Evolutionary conservation across 305 asterid species (phyloP), one percentile per base, ranked within the genome.

Genomic region (Andrographis paniculata): DNA sequence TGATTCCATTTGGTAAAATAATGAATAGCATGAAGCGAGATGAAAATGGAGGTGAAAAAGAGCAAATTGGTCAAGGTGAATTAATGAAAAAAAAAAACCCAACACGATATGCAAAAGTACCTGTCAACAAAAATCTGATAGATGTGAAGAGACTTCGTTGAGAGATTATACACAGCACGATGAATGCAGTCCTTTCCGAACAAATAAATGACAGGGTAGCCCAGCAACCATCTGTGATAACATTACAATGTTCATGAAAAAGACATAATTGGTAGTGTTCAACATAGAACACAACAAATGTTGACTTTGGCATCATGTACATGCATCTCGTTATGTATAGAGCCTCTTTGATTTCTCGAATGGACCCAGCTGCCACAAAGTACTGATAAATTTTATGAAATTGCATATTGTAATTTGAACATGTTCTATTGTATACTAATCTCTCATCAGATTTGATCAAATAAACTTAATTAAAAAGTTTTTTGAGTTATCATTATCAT

Each of bases 141-240:
- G 53, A 84, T 65, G 69, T 88, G 79, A 33, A 88, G 83, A 31
- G 84, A 72, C 70, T 73, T 77, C 60, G 92, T 75, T 24, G 97
- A 88, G 50, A 88, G 97, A 60, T 77, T 88, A 47, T 44, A 63
- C 47, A 84, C 60, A 57, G 95, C 97, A 50, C 52, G 75, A 59
- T 82, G 79, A 41, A 88, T 79, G 39, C 68, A 73, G 41, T 80
- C 80, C 75, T 66, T 66, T 27, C 82, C 66, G 56, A 88, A 75
- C 42, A 81, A 67, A 62, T 88, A 84, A n/a, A 84, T 73, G 43
- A 84, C 87, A 1, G 97, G 97, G 69, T 88, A 88, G 43, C 95
- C 94, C 59, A 88, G 95, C 64, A 88, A 75, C 97, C 97, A 88
- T 62, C 95, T 84, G 78, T 37, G 43, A 31, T 18, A 54, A 33